Evolutionary conservation across 331 rosid species (phyloP), one percentile per base, ranked within the genome.

Genomic region (Cydonia oblonga): DNA sequence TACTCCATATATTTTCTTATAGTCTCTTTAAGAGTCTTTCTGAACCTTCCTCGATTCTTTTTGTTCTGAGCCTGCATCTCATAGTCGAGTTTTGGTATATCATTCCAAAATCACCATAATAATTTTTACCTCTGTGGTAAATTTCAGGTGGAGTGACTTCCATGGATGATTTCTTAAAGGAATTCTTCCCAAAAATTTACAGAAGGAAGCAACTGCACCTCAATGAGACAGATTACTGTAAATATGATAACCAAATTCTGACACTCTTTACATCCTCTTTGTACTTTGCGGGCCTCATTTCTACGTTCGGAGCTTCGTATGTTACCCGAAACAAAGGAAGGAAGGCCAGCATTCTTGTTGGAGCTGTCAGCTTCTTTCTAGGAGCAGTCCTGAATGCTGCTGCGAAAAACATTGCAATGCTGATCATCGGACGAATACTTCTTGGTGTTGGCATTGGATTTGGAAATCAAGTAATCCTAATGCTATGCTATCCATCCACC

Each of bases 211-310:
- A 89, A 29, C 9, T 25, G 49, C 69, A 89, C 78, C 86, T 85
- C 40, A 63, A 84, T 0, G 98, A 93, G 76, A 93, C 97, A 0
- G 98, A 93, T 26, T 93, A 90, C 82, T 90, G 98, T 77, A 93
- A 93, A 89, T 93, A 93, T 75, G 97, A 93, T 75, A 81, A 82
- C 72, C 98, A 93, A 84, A 68, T 90, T 68, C 86, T 93, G 72
- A 93, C 98, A 1, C 96, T 93, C 61, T 93, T 93, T 64, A 90
- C 98, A 16, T 93, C 98, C 25, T 93, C 97, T 49, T 87, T 93
- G 4, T 93, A 93, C 81, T 77, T 93, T 76, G 92, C 98, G 18
- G 97, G 90, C 44, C 92, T 93, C 1, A 6, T 93, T 69, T 82
- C 96, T 67, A 93, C 97, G 9, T 93, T 93, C 56, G 93, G 74